Conservation (phyloP, 345 rosid genomes). For the Brassica napus region DNA sequence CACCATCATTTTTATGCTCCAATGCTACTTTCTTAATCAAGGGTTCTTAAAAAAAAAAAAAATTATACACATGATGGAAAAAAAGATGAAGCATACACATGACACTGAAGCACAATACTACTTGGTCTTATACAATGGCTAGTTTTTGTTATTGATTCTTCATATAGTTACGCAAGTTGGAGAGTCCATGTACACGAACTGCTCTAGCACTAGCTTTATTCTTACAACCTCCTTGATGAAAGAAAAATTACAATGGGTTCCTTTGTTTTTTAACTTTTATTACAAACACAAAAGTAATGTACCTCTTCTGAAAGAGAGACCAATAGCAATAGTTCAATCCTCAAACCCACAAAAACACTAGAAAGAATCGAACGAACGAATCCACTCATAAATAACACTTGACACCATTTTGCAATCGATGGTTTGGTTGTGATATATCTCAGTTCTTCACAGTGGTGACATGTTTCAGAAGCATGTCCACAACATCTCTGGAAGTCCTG, state of each 20-base stretch:
- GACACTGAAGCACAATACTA: too few relatives aligned
- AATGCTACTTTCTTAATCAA: too few relatives aligned
- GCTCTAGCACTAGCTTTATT: not conserved
- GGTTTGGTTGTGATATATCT: not conserved
- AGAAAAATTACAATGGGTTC: not conserved
- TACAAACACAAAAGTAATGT: not conserved
- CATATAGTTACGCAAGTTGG: not conserved
- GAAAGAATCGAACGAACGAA: not conserved
- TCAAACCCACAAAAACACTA: not conserved
- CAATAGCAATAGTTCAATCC: not conserved
- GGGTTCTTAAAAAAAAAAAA: too few relatives aligned
- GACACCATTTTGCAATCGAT: slow-evolving; percentile 11
- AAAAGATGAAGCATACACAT: too few relatives aligned
- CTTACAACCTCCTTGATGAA: not conserved
- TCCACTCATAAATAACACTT: not conserved
- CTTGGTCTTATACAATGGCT: too few relatives aligned
- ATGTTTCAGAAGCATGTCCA: too few relatives aligned
- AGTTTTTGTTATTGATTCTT: too few relatives aligned
- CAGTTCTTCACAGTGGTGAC: too few relatives aligned
- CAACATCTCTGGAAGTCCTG: too few relatives aligned
- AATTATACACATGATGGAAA: too few relatives aligned
- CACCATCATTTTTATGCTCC: too few relatives aligned
- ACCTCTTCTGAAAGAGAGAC: not conserved
- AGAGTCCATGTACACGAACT: not conserved
- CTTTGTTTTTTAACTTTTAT: slow-evolving; percentile 23